phyloP scores from a whole-genome alignment of 2,329 filamentous ascomycete species.

The Grosmannia penicillata region DNA sequence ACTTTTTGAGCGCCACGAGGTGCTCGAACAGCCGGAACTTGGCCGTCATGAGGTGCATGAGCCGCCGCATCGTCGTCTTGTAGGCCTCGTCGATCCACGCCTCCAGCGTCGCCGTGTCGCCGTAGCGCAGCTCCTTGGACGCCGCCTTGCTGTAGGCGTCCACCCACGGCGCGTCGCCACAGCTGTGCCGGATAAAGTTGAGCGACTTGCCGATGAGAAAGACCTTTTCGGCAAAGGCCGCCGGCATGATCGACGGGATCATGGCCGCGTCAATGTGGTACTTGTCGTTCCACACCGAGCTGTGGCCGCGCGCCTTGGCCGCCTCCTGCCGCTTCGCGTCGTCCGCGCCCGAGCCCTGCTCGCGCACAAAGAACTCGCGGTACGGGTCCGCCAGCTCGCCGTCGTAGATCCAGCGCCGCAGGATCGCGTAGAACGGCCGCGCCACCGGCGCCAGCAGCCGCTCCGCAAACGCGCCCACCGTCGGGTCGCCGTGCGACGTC shows the following conservation, averaged over 20 bases:
- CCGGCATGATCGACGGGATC: conserved; percentile 85
- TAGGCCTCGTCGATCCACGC: conserved; percentile 93
- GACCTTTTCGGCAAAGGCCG: conserved; percentile 89
- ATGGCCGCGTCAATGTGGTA: conserved; percentile 75
- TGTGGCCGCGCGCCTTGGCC: conserved; percentile 46
- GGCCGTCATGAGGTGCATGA: conserved; percentile 84
- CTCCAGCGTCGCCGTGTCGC: conserved; percentile 82
- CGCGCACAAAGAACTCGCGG: conserved; percentile 85
- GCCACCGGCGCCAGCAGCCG: conserved; percentile 76
- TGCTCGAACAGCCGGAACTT: conserved; percentile 95
- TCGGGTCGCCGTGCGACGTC: conserved; percentile 85
- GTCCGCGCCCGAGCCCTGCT: conserved; percentile 47
- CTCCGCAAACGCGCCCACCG: conserved; percentile 87
- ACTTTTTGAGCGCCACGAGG: conserved; percentile 80
- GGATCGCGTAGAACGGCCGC: conserved; percentile 88
- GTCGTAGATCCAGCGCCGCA: conserved; percentile 95
- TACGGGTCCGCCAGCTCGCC: conserved; percentile 96
- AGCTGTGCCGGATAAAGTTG: conserved; percentile 95
- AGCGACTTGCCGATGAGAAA: conserved; percentile 95
- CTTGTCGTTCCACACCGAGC: conserved; percentile 96
- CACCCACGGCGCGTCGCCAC: conserved; percentile 87
- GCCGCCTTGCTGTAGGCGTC: conserved; percentile 87
- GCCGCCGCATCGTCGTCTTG: conserved; percentile 90
- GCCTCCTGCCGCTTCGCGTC: conserved; percentile 22
- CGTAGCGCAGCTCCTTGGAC: conserved; percentile 82